Conservation (phyloP, 208 protist species). For the Lotmaria passim region DNA sequence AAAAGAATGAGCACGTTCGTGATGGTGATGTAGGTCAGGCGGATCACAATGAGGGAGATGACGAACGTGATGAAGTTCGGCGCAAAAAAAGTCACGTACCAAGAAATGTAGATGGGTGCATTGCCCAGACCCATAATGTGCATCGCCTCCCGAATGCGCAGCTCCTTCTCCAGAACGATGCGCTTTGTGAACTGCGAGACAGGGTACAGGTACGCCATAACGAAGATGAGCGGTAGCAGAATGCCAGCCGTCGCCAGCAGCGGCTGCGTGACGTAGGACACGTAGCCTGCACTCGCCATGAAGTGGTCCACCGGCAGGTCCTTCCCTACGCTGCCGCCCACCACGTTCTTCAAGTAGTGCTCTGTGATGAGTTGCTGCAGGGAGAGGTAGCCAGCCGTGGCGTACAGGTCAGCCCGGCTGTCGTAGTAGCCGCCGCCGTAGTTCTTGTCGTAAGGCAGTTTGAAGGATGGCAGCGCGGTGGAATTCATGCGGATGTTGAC, state of each 20-base stretch:
- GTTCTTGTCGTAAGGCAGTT: constrained; percentile 19
- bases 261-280: constrained; percentile 40
- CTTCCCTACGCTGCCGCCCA: constrained; percentile 15
- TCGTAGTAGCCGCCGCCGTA: constrained; percentile 49
- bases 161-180: constrained; percentile 88
- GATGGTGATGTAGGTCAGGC: constrained; percentile 52
- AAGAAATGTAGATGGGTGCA: constrained; percentile 56
- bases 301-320: constrained; percentile 38
- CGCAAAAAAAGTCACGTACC: constrained; percentile 61
- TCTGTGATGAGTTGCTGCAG: constrained; percentile 50
- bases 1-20: constrained; percentile 56
- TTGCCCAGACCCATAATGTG: constrained; percentile 86
- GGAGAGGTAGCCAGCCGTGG: constrained; percentile 53
- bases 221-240: constrained; percentile 63
- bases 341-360: constrained; percentile 34
- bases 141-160: constrained; percentile 83
- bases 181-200: constrained; percentile 76
- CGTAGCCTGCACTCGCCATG: constrained; percentile 42
- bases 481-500: constrained; percentile 52
- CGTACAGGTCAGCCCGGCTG: constrained; percentile 47
- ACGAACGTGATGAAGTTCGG: constrained; percentile 52
- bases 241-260: constrained; percentile 48
- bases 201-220: constrained; percentile 77
- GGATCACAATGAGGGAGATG: constrained; percentile 50
- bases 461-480: constrained; percentile 39